Base-by-base conservation (phyloP, 208 protist species). In the Leptomonas pyrrhocoris region DNA sequence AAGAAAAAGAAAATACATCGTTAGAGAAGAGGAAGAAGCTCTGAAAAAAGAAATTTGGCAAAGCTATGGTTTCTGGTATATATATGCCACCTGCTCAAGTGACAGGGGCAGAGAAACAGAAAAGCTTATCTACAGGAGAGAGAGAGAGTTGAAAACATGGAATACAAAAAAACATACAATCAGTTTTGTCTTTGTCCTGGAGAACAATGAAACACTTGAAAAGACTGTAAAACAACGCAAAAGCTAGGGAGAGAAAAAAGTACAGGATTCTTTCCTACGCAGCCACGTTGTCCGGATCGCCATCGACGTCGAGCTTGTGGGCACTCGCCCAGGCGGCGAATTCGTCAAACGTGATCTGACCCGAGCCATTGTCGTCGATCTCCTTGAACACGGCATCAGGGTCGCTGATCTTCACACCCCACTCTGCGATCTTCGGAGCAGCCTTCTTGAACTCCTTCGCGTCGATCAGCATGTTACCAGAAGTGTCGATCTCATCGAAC, bases 401-500 rank as follows among this genome's bases (percentile, higher is more conserved):
- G 51, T 93, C 80, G 0, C 51, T 50, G n/a, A 91, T 86, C 48
- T 77, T 68, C 23, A 84, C 53, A 42, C 88, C 87, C 90, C 87
- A 93, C 56, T 76, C 57, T 36, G 54, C 58, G 13, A 95, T 66
- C 73, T 83, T 85, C 7, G 85, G 80, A 5, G 76, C 70, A 19
- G 85, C 87, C n/a, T 66, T 58, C 71, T 77, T 70, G 73, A 94
- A 90, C 77, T 96, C 90, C 34, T 85, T 69, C 48, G 76, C 53
- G 73, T 83, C 78, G 42, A 96, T 69, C 34, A 91, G 68, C 62
- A 74, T 73, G 68, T 94, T 89, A 56, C 88, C 86, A 30, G 83
- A 87, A 40, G 81, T 85, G 74, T 93, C 88, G 56, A 94, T 88
- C 71, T 85, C 72, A 70, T 93, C 88, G 72, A 96, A 92, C 81